Evolutionary conservation across 1,139 yeast species (phyloP).

Genomic region (Blastobotrys buckinghamii): DNA sequence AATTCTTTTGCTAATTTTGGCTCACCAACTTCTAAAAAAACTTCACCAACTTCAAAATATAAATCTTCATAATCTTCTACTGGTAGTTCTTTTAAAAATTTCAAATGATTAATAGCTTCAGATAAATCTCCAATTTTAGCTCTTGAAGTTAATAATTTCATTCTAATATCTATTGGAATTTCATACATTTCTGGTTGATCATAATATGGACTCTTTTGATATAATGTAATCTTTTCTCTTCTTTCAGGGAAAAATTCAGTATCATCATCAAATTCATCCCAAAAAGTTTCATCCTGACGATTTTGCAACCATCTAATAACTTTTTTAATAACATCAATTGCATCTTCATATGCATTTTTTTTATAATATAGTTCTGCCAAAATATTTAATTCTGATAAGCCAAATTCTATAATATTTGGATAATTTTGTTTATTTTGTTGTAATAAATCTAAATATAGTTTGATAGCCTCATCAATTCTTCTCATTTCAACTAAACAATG

Average conservation of each 20-base stretch:
- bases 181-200: conserved; percentile 27
- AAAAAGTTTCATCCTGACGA: conserved; percentile 65
- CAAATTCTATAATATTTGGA: conserved; percentile 40
- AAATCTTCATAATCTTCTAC: conserved; percentile 66
- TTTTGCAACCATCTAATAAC: conserved; percentile 81
- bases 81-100: conserved; percentile 49
- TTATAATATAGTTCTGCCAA: conserved; percentile 70
- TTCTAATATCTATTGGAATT: conserved; percentile 82
- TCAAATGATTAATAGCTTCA: conserved; percentile 71
- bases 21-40: conserved; percentile 60
- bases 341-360: conserved; percentile 57
- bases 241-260: conserved; percentile 79
- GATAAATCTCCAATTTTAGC: conserved; percentile 55
- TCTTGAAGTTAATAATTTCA: conserved; percentile 70
- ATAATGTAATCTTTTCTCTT: conserved; percentile 31
- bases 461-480: conserved; percentile 73
- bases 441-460: conserved; percentile 49
- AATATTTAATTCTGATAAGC: conserved; percentile 85
- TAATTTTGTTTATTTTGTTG: conserved; percentile 20
- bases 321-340: conserved; percentile 58
- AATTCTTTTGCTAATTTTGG: conserved; percentile 68
- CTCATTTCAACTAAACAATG: conserved; percentile 69
- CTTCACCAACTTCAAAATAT: conserved; percentile 68
- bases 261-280: conserved; percentile 79
- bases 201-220: conserved; percentile 15